These are phyloP conservation scores for Centella asiatica DNA, from an alignment of 129 eudicot genomes.

Conservation along the genomic window DNA sequence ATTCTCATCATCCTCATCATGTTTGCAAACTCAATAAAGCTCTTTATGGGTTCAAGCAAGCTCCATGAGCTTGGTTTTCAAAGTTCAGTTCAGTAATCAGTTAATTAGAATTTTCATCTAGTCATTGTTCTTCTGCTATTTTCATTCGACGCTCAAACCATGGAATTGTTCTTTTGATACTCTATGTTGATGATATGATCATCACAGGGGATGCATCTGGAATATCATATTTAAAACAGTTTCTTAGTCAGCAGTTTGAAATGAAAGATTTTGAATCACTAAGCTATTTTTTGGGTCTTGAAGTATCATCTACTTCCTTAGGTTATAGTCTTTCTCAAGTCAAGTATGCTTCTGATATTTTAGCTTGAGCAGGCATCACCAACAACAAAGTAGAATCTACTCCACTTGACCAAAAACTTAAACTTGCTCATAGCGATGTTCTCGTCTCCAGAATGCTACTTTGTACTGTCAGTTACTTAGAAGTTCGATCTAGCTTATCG, in stretches of 20 bases:
- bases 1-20: neutral
- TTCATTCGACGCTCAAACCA: neutral
- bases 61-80: neutral
- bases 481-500: no score
- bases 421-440: no score
- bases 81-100: neutral
- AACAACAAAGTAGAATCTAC: neutral
- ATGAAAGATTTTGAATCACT: slow-evolving; percentile 2
- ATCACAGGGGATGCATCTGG: no score
- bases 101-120: neutral
- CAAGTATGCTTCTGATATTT: neutral
- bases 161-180: neutral
- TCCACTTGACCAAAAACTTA: no score
- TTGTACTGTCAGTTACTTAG: no score
- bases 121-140: neutral
- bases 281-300: neutral
- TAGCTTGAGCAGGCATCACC: neutral
- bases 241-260: neutral
- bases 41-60: neutral
- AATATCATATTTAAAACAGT: no score
- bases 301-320: neutral
- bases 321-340: slow-evolving; percentile 2
- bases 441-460: no score
- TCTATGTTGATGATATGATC: slow-evolving; percentile 12
- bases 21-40: neutral